Evolutionary conservation across 495 filamentous ascomycete species (phyloP).

Genomic region (Hypoxylon trugodes): DNA sequence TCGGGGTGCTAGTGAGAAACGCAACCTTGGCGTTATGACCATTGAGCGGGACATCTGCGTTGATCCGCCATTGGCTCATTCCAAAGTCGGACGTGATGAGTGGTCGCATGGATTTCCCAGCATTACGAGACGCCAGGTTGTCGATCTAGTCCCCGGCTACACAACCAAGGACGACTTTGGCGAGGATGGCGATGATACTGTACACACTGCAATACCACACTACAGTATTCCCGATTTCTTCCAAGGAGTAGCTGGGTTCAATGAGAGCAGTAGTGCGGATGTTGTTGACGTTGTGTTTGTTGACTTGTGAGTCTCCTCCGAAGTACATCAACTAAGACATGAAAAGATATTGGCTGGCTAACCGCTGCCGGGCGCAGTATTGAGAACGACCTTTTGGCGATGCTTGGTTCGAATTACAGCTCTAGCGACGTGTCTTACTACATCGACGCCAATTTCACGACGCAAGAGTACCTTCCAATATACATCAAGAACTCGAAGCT

Average conservation of each 20-base stretch:
- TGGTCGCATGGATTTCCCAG: constrained; percentile 26
- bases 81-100: constrained; percentile 20
- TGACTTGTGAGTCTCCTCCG: constrained; percentile 75
- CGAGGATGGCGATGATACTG: constrained; percentile 78
- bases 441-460: constrained; percentile 52
- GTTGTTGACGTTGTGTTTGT: constrained; percentile 79
- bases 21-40: constrained; percentile 45
- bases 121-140: constrained; percentile 52
- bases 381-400: constrained; percentile 46
- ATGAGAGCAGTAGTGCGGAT: constrained; percentile 54
- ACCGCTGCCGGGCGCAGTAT: constrained; percentile 34
- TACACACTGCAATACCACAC: constrained; percentile 68
- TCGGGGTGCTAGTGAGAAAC: constrained; percentile 51
- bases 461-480: constrained; percentile 57
- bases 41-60: constrained; percentile 52
- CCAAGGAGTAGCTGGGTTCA: constrained; percentile 62
- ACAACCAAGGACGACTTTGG: constrained; percentile 79
- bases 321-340: constrained; percentile 25
- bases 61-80: constrained; percentile 44
- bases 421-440: constrained; percentile 52
- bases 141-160: constrained; percentile 68
- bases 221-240: constrained; percentile 77
- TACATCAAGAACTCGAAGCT: constrained; percentile 52
- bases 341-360: constrained; percentile 34
- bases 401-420: constrained; percentile 51